Base-by-base conservation (phyloP, 495 filamentous ascomycete species). In the Penicillium herquei region DNA sequence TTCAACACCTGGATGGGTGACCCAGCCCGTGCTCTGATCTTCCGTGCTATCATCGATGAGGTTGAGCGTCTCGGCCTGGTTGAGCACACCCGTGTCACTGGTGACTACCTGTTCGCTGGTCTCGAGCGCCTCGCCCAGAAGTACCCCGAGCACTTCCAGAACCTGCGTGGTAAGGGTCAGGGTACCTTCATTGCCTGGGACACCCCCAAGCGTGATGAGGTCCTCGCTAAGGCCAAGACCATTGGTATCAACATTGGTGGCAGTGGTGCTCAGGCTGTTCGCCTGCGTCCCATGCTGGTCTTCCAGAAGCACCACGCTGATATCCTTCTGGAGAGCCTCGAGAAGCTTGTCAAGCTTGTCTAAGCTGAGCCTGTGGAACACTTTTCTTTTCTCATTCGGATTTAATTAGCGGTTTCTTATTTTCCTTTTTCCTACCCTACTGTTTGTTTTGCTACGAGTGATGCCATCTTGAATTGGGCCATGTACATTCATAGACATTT, bases 1-100 rank as follows among this genome's bases (percentile, higher is more conserved):
- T 98, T 98, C 79, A 98, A 98, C 77, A 98, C 95, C 55, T 98
- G 94, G 94, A 97, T 98, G 92, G 94, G 94, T 69, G 94, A 98
- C 76, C 94, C 94, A 31, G 85, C 89, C 9, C 85, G 91, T 46
- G 92, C 91, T 8, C 77, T 98, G 55, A 81, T 98, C 55, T 98
- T 97, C 85, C 84, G 88, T 52, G 91, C 88, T 61, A 97, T 98
- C 73, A 84, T 96, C 67, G 71, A 89, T 39, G 92, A 98, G 76
- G 89, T 98, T 49, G 84, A 96, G 75, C 79, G 85, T 40, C 77
- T 90, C 14, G 81, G 87, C 52, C 80, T 98, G 10, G 91, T 98
- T 31, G 74, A 81, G 66, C 83, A 95, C 70, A 96, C 94, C 47
- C 87, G 88, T 10, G 63, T 73, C 33, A 90, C 90, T 17, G 94